Evolutionary conservation across 208 protist species (phyloP).

Genomic region (Acanthamoeba healyi): DNA sequence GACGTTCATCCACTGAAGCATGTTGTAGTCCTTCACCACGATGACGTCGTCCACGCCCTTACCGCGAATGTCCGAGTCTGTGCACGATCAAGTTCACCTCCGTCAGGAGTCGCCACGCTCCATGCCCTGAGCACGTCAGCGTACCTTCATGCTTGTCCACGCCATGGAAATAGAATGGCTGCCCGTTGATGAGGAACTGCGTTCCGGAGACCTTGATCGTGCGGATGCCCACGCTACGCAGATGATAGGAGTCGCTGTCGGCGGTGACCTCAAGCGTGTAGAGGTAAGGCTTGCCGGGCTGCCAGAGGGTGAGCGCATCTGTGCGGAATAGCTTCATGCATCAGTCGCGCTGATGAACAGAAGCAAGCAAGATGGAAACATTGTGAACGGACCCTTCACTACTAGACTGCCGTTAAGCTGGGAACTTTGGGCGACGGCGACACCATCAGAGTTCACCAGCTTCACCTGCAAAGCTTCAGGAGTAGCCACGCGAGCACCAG

Average conservation of each 20-base stretch:
- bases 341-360: background rate
- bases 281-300: slow-evolving; percentile 18
- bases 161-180: slow-evolving; percentile 35
- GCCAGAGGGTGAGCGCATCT: background rate
- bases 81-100: too few species aligned
- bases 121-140: background rate
- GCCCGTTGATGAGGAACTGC: slow-evolving; percentile 34
- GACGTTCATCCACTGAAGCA: slow-evolving; percentile 44
- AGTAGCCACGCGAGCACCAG: background rate
- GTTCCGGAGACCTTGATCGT: slow-evolving; percentile 19
- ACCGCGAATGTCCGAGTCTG: slow-evolving; percentile 16
- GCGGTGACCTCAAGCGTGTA: slow-evolving; percentile 5
- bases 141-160: slow-evolving; percentile 38
- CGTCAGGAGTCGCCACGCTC: too few species aligned
- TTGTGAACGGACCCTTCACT: background rate
- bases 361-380: too few species aligned
- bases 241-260: background rate
- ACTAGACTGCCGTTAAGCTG: slow-evolving; percentile 23
- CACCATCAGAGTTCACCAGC: background rate
- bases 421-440: background rate
- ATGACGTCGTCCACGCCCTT: slow-evolving; percentile 28
- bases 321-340: background rate
- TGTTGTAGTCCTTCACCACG: slow-evolving; percentile 54
- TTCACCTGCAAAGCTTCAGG: background rate
- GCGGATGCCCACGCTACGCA: slow-evolving; percentile 24